Evolutionary conservation across 306 rosid genomes (phyloP), one percentile per base, ranked within the genome.

Genomic region (Canavalia ensiformis): DNA sequence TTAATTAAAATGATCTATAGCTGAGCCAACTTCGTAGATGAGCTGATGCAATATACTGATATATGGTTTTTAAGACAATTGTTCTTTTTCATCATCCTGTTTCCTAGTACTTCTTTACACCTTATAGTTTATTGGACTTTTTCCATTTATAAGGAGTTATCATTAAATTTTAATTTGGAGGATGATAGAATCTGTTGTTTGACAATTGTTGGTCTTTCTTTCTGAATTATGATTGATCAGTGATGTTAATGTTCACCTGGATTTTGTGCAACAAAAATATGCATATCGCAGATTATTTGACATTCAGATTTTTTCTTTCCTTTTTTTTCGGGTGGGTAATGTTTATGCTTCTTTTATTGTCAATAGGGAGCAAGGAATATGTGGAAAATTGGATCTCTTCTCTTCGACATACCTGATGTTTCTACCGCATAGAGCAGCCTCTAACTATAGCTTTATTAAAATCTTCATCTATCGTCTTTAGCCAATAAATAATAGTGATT

Each of bases 351-450:
- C 87, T 62, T 30, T 79, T 8, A 0, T 18, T 42, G 11, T 80
- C 9, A 85, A 86, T 97, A 95, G 99, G 87, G 63, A 87, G 91
- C 94, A 90, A 84, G 86, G 90, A 87, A 72, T 88, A 82, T 77
- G 90, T 93, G 91, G 93, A 95, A 86, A 88, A 89, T 76, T 90
- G 91, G 93, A 92, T 93, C 65, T 88, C 98, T 58, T 81, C 97
- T 79, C 90, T 95, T 46, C 80, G 86, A 80, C 93, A 83, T 77
- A 81, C 88, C 87, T 95, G 90, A 92, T 72, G 74, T 77, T 54
- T 55, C 25, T 18, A 0, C 25, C 25, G 25, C 25, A 18, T 18
- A 18, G 25, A 18, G 25, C 25, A 18, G 25, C 25, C 25, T 18
- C 25, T 18, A 18, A 18, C 25, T 18, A 18, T 18, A 18, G 25